A percentile compares a stretch with the other conserved stretches of the same genome.
Conservation (phyloP, 2,329 filamentous ascomycete genomes). For the Cladosporium colombiae region DNA sequence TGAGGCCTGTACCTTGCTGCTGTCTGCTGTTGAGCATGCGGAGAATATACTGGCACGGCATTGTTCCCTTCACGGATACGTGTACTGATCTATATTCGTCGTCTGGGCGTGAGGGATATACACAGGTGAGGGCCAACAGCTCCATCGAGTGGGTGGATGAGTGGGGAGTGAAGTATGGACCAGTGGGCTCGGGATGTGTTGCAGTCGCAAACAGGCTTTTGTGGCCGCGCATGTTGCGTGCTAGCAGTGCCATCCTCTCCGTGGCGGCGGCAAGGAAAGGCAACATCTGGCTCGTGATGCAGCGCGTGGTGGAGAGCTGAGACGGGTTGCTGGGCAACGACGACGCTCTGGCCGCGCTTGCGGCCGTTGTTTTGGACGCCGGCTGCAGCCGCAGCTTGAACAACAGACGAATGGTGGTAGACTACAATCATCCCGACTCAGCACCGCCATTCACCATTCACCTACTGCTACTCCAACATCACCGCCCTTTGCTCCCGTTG, state of each 20-base stretch:
- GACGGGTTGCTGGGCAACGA: background rate
- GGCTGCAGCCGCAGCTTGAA: background rate
- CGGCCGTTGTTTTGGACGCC: background rate
- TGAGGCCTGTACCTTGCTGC: background rate
- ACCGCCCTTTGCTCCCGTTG: background rate
- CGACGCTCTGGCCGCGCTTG: background rate
- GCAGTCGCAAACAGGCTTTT: background rate
- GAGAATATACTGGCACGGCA: background rate
- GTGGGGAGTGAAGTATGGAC: background rate
- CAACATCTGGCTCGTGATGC: background rate
- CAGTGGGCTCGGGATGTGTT: background rate
- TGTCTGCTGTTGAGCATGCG: background rate
- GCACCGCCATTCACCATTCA: background rate
- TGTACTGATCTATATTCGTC: background rate
- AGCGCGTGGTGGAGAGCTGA: background rate
- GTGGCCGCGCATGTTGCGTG: background rate
- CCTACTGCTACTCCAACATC: background rate
- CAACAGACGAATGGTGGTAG: background rate
- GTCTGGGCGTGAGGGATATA: background rate
- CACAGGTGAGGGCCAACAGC: background rate
- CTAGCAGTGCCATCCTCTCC: background rate
- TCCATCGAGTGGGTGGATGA: background rate
- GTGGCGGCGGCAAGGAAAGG: background rate
- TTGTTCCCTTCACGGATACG: background rate
- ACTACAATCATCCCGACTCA: background rate